Evolutionary conservation across 352 stramenopile genomes (phyloP), one percentile per base, ranked within the genome.

Genomic region (Phytopythium cucurbitacearum): DNA sequence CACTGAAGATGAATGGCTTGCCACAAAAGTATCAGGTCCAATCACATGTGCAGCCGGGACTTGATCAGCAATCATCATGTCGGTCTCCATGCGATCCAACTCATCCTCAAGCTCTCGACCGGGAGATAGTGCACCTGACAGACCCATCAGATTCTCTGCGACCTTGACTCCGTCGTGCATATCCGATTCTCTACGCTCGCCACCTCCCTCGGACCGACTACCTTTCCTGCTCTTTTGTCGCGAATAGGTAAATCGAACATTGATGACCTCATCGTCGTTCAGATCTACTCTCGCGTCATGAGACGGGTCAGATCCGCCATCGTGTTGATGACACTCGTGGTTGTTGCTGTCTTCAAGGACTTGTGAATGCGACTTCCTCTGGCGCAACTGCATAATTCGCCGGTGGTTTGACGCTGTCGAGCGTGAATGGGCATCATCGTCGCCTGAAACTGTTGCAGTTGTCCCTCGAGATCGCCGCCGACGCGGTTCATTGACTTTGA

Each of bases 221-320:
- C 57, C 28, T 43, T 6, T 54, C 12, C 13, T 10, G 7, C 45
- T 50, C 13, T 33, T 48, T 33, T 62, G 56, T 34, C 67, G 62
- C 1, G 71, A 83, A 56, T 84, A 83, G 3, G 73, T 86, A 46
- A 87, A 87, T 5, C 73, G 69, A 16, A 89, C 68, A 21, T 68
- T 62, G 13, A 86, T 65, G 1, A 86, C 62, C 13, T 65, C 73
- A 37, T 63, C 70, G 50, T 72, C 57, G n/a, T 62, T 56, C 7
- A 73, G 38, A 28, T 46, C 36, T 7, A 57, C 45, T 6, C 21
- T 21, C 4, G 39, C 4, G 7, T 34, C 32, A 12, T 40, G 43
- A 38, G 53, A 67, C 8, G 32, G 35, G 12, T 39, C n/a, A 9
- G 38, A 33, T 43, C 13, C n/a, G 16, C 15, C n/a, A 13, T 11